These are phyloP conservation scores for Climacium dendroides DNA, from an alignment of 225 moss, liverwort and hornwort species.

Conservation along the genomic window DNA sequence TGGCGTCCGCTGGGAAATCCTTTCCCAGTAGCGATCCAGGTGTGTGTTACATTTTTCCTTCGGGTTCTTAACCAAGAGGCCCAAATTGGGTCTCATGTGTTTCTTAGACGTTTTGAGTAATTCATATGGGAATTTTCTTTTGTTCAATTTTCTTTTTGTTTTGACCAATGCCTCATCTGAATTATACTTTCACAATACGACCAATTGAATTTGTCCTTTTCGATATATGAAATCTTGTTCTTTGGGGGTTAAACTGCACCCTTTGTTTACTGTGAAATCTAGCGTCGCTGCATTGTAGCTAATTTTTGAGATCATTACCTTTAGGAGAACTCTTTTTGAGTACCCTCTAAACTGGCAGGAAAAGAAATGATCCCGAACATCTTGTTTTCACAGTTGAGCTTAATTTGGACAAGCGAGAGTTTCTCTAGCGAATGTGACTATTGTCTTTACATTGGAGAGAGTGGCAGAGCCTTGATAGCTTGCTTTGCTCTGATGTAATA, in stretches of 20 bases:
- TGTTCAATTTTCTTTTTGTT: not conserved
- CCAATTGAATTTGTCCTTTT: not conserved
- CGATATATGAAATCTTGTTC: not conserved
- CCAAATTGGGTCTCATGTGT: not conserved
- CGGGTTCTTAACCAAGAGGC: not conserved
- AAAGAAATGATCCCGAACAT: not conserved
- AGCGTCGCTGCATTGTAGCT: not conserved
- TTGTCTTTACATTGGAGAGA: not conserved
- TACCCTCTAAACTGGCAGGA: not conserved
- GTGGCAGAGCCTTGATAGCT: not conserved
- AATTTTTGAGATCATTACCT: not conserved
- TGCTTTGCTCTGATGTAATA: not conserved
- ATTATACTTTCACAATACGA: not conserved
- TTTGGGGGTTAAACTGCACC: no score
- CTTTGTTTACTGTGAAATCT: not conserved
- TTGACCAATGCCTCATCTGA: not conserved
- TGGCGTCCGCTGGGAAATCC: constrained; percentile 29
- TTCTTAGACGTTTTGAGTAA: not conserved
- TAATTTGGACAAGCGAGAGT: not conserved
- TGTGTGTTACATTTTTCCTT: not conserved
- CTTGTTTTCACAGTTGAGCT: not conserved
- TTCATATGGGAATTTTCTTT: not conserved
- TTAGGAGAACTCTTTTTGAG: not conserved
- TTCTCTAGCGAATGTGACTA: not conserved
- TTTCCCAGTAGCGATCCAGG: constrained; percentile 11